phyloP scores from a whole-genome alignment of 2,329 filamentous ascomycete genomes.

The Fusarium decemcellulare region DNA sequence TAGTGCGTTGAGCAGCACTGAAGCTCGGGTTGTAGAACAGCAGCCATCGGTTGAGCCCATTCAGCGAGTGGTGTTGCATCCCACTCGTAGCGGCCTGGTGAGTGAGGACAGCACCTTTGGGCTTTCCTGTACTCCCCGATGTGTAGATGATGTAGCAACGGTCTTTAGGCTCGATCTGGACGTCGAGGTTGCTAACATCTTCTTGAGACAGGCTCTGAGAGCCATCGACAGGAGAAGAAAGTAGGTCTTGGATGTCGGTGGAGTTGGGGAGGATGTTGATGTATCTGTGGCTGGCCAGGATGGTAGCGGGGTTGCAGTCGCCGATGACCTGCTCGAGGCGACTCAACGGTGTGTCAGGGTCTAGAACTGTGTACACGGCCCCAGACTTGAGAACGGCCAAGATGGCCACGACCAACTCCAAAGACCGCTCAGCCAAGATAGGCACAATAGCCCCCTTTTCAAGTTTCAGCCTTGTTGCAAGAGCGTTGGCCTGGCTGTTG shows the following conservation, averaged over 20 bases:
- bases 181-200: neutral
- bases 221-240: neutral
- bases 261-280: constrained; percentile 6
- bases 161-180: neutral
- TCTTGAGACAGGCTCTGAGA: neutral
- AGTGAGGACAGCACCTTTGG: constrained; percentile 37
- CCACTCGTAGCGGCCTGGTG: constrained; percentile 29
- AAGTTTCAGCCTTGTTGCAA: neutral
- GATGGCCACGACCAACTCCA: constrained; percentile 33
- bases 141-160: constrained; percentile 43
- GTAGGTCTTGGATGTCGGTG: neutral
- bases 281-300: constrained; percentile 12
- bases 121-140: constrained; percentile 40
- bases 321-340: constrained; percentile 32
- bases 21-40: constrained; percentile 44
- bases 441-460: constrained; percentile 2
- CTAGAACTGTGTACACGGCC: constrained; percentile 35
- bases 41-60: constrained; percentile 17
- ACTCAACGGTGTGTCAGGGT: constrained; percentile 31
- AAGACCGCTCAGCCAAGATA: constrained; percentile 17
- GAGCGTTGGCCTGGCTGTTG: neutral
- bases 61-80: constrained; percentile 22
- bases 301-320: constrained; percentile 19
- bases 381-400: constrained; percentile 43
- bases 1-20: constrained; percentile 39